Evolutionary conservation across 2,329 filamentous ascomycete genomes (phyloP).

Genomic region (Helicocarpus griseus): DNA sequence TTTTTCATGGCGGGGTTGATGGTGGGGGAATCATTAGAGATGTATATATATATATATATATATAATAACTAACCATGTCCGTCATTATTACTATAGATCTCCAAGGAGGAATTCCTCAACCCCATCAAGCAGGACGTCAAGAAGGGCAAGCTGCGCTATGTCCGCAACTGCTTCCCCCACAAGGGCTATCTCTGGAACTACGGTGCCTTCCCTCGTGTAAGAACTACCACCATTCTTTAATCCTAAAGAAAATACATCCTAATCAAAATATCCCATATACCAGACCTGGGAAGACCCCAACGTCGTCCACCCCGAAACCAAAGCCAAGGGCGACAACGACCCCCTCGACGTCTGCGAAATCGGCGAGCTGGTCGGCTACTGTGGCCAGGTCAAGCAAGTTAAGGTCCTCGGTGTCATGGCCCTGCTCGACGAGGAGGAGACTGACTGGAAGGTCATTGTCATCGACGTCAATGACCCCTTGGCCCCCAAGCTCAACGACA

Average conservation of each 20-base stretch:
- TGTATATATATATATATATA: neutral
- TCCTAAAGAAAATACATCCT: neutral
- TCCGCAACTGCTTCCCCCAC: conserved; percentile 99
- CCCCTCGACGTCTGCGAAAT: conserved; percentile 99
- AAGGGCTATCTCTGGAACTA: conserved; percentile 99
- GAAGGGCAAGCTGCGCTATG: conserved; percentile 99
- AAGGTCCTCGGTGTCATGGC: conserved; percentile 99
- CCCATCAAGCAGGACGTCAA: conserved; percentile 99
- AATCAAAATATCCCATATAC: conserved; percentile 3
- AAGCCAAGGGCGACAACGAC: conserved; percentile 99
- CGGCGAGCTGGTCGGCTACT: conserved; percentile 92
- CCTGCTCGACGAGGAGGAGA: conserved; percentile 98
- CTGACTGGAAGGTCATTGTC: conserved; percentile 99
- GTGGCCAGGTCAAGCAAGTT: conserved; percentile 97
- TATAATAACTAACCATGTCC: neutral
- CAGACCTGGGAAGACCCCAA: conserved; percentile 99
- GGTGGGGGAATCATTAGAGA: neutral
- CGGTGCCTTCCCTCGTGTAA: conserved; percentile 94
- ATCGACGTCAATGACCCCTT: conserved; percentile 97
- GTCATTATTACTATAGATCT: conserved; percentile 55
- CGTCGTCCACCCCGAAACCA: conserved; percentile 91
- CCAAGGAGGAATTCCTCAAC: conserved; percentile 96
- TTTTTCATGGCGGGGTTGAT: neutral
- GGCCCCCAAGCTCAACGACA: conserved; percentile 91
- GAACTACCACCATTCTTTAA: conserved; percentile 16